Base-by-base conservation (phyloP, 176 grass and related monocot species). In the Elymus sibiricus region DNA sequence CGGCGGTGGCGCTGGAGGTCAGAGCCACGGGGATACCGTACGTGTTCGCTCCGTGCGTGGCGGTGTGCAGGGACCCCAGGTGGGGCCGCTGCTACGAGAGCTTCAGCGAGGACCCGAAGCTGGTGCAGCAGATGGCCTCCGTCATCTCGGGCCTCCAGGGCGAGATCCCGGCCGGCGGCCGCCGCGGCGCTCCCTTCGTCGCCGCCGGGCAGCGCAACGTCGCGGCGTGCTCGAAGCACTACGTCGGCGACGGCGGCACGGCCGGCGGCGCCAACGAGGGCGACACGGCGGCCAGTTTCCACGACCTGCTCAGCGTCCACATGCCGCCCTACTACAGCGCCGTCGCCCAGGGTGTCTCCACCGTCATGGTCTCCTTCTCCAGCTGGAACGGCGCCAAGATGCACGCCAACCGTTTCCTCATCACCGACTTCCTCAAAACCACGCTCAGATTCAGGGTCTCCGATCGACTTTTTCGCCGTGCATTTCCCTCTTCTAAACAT, bases 81-180 rank as follows among this genome's bases (percentile, higher is more conserved):
- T 97, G 95, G 95, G 95, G 95, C 0, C 82, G 92, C 1, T 97
- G 95, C 84, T 97, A 88, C 51, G 95, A 97, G 89, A 97, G 95
- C 78, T 97, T 90, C 78, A 89, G 95, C 72, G 95, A 97, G 84
- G 81, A 94, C 70, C 81, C 74, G 3, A 76, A 14, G 32, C 46
- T 97, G 6, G 95, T 97, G 24, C 90, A 87, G 47, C 28, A 27
- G 16, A 97, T 94, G 92, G 89, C 95, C 24, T 70, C 91, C 55
- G 47, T 94, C 64, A 84, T 97, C 66, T 79, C 88, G 44, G 93
- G 93, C 47, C 74, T 94, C 15, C 92, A 97, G 75, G 94, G 94
- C 74, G 88, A 94, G 34, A 75, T 86, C 34, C 92, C 83, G 64
- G 47, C 79, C 29, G 90, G 89, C 6, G 21, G 55, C 19, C 55